A percentile compares a stretch with the other conserved stretches of the same genome.
phyloP scores from a whole-genome alignment of 257 asterid genomes.

The Agastache rugosa region DNA sequence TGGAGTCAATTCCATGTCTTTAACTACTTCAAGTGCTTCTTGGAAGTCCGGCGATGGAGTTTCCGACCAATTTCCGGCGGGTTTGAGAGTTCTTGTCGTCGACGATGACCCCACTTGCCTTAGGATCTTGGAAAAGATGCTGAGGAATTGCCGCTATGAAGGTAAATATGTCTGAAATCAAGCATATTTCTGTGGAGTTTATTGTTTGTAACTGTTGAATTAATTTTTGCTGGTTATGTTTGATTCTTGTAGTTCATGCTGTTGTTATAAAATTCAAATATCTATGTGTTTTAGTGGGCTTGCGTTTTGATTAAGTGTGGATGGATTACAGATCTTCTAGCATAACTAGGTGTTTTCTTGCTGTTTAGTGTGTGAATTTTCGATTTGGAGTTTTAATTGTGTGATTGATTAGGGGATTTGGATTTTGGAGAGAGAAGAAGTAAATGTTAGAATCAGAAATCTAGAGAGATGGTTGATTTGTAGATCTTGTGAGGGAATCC shows the following conservation, averaged over 20 bases:
- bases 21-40: conserved; percentile 51
- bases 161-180: conserved; percentile 35
- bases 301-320: conserved; percentile 7
- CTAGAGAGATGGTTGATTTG: conserved; percentile 35
- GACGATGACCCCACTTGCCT: conserved; percentile 94
- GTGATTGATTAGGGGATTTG: conserved; percentile 34
- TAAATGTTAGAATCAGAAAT: conserved; percentile 19
- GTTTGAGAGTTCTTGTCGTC: conserved; percentile 87
- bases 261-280: conserved; percentile 29
- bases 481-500: conserved; percentile 37
- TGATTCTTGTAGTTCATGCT: conserved; percentile 1
- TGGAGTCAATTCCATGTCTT: conserved; percentile 55
- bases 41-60: conserved; percentile 65
- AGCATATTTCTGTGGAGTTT: conserved; percentile 6
- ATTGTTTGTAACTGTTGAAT: not conserved
- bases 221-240: conserved; percentile 17
- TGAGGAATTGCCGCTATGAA: conserved; percentile 58
- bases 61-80: conserved; percentile 79
- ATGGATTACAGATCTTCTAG: conserved; percentile 36
- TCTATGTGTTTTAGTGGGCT: conserved; percentile 14
- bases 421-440: conserved; percentile 14
- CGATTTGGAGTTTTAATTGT: conserved; percentile 23
- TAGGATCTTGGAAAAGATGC: conserved; percentile 88
- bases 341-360: not conserved
- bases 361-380: conserved; percentile 15